Evolutionary conservation across 2,329 filamentous ascomycete genomes (phyloP).

Genomic region (Aureobasidium sp.): DNA sequence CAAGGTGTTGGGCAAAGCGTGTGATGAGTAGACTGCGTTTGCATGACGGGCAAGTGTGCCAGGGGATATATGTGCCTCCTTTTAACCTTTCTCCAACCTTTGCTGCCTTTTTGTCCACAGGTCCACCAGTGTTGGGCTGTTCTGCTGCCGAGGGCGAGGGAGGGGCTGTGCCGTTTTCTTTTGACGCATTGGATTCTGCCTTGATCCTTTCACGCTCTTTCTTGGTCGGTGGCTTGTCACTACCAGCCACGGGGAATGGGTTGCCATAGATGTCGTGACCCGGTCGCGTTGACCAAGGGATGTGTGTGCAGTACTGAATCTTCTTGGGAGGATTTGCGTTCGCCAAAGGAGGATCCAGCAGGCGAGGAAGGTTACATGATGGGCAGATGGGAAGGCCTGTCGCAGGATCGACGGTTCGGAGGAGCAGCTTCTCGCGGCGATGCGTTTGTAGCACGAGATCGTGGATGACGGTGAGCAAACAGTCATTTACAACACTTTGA

Average conservation of each 20-base stretch:
- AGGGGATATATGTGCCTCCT: slow-evolving; percentile 46
- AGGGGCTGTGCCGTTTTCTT: slow-evolving; percentile 29
- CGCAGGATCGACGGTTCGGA: slow-evolving; percentile 66
- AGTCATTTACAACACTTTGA: slow-evolving; percentile 63
- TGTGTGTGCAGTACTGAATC: slow-evolving; percentile 67
- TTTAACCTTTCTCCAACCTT: slow-evolving; percentile 41
- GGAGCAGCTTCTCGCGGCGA: slow-evolving; percentile 69
- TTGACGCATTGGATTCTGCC: slow-evolving; percentile 22
- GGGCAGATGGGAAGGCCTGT: slow-evolving; percentile 66
- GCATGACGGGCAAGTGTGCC: slow-evolving; percentile 54
- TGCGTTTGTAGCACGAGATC: slow-evolving; percentile 68
- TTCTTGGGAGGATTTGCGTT: slow-evolving; percentile 34
- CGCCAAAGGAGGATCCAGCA: slow-evolving; percentile 62
- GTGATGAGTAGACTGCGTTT: slow-evolving; percentile 56
- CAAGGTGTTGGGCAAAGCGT: slow-evolving; percentile 54
- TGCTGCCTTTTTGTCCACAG: slow-evolving; percentile 37
- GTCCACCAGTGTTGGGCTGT: slow-evolving; percentile 24
- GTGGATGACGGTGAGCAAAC: slow-evolving; percentile 69
- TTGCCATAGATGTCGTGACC: slow-evolving; percentile 78
- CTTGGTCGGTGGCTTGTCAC: slow-evolving; percentile 56
- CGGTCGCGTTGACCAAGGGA: slow-evolving; percentile 68
- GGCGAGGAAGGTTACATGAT: slow-evolving; percentile 65
- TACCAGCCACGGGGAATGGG: slow-evolving; percentile 63
- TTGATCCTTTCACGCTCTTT: slow-evolving; percentile 63
- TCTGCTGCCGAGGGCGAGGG: slow-evolving; percentile 28